These are phyloP conservation scores for Tarenaya hassleriana DNA, from an alignment of 345 rosid species.

Conservation along the genomic window DNA sequence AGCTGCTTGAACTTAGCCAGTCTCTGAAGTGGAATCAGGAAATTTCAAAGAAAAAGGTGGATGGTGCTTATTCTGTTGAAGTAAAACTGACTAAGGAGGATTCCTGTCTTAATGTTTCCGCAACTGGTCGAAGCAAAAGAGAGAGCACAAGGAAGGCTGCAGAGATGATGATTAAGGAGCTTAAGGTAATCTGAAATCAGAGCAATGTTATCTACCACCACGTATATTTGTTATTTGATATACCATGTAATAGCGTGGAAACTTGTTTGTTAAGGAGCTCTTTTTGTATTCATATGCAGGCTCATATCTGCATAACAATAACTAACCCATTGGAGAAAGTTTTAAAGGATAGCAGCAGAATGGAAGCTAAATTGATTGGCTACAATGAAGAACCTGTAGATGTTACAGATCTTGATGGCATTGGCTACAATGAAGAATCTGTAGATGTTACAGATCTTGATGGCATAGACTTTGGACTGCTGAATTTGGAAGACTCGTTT, in stretches of 20 bases:
- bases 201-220: not conserved
- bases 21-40: constrained; percentile 41
- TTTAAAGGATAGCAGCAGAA: constrained; percentile 40
- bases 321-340: constrained; percentile 48
- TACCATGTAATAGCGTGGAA: constrained; percentile 14
- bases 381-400: constrained; percentile 61
- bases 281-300: constrained; percentile 39
- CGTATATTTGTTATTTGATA: constrained; percentile 15
- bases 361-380: constrained; percentile 72
- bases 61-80: constrained; percentile 38
- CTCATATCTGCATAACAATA: constrained; percentile 40
- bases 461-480: constrained; percentile 23
- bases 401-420: no score
- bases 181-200: constrained; percentile 53
- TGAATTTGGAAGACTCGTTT: constrained; percentile 26
- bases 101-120: constrained; percentile 33
- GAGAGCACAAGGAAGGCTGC: constrained; percentile 56
- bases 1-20: constrained; percentile 69
- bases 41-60: constrained; percentile 32
- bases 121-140: constrained; percentile 46
- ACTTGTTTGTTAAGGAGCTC: constrained; percentile 6
- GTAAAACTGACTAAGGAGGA: constrained; percentile 40
- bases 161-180: constrained; percentile 32
- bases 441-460: constrained; percentile 34
- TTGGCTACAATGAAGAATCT: constrained; percentile 74